Percentiles rank a stretch among this genome's conserved stretches.
Conservation (phyloP, 257 asterid genomes). For the Gentiana macrophylla region DNA sequence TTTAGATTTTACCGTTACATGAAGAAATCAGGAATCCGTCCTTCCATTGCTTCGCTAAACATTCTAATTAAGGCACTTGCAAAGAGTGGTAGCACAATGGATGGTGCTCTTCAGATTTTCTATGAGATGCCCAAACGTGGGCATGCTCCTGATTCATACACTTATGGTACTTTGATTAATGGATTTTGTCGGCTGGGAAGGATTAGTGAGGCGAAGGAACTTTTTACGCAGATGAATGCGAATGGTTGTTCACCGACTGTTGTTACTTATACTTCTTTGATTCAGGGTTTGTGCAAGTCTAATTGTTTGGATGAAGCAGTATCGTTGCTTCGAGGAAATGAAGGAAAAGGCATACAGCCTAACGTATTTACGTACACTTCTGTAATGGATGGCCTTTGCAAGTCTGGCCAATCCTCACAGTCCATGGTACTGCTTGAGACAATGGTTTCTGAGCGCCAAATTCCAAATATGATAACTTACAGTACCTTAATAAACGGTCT, state of each 20-base stretch:
- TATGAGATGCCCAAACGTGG: slow-evolving; percentile 79
- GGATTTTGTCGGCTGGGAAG: slow-evolving; percentile 71
- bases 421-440: slow-evolving; percentile 55
- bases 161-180: slow-evolving; percentile 77
- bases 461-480: slow-evolving; percentile 73
- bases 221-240: slow-evolving; percentile 66
- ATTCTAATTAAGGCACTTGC: slow-evolving; percentile 79
- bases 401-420: slow-evolving; percentile 59
- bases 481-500: slow-evolving; percentile 72
- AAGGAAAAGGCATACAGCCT: slow-evolving; percentile 60
- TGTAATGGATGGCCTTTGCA: slow-evolving; percentile 85
- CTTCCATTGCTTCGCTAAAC: slow-evolving; percentile 56
- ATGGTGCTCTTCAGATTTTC: slow-evolving; percentile 59
- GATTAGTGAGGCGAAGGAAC: slow-evolving; percentile 71
- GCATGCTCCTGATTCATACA: slow-evolving; percentile 64
- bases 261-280: slow-evolving; percentile 52
- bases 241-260: slow-evolving; percentile 71
- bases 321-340: slow-evolving; percentile 63
- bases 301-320: slow-evolving; percentile 55
- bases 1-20: slow-evolving; percentile 61
- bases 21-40: slow-evolving; percentile 62
- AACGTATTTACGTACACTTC: slow-evolving; percentile 81
- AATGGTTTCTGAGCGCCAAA: slow-evolving; percentile 36
- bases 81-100: slow-evolving; percentile 57
- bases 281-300: slow-evolving; percentile 60